These are phyloP conservation scores for Xylaria flabelliformis DNA, from an alignment of 495 filamentous ascomycete genomes.

Conservation along the genomic window DNA sequence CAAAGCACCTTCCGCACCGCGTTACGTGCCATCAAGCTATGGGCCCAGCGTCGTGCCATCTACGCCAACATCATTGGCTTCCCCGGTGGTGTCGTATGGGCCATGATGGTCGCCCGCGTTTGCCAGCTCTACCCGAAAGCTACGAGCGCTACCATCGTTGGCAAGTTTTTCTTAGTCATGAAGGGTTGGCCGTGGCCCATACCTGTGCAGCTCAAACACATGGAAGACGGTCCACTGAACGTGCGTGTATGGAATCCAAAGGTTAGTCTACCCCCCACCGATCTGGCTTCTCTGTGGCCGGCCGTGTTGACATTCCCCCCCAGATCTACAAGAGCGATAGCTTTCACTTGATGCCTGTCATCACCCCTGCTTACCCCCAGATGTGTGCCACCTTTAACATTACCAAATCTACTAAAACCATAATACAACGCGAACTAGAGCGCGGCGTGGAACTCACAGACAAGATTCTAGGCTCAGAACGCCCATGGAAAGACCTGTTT, in stretches of 20 bases:
- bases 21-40: conserved; percentile 89
- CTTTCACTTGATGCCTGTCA: conserved; percentile 93
- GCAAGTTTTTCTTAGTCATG: conserved; percentile 94
- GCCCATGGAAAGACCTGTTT: conserved; percentile 87
- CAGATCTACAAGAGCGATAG: conserved; percentile 82
- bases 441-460: conserved; percentile 79
- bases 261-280: conserved; percentile 52
- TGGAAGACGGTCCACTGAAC: conserved; percentile 81
- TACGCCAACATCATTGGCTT: conserved; percentile 96
- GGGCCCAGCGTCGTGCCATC: conserved; percentile 91
- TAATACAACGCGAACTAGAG: conserved; percentile 83
- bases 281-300: background rate
- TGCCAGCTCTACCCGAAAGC: conserved; percentile 98
- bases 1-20: conserved; percentile 86
- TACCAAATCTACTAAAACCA: conserved; percentile 78
- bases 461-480: conserved; percentile 75
- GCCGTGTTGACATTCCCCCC: conserved; percentile 24
- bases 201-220: conserved; percentile 85
- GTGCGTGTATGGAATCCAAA: conserved; percentile 94
- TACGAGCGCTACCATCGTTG: conserved; percentile 79
- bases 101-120: conserved; percentile 92
- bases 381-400: conserved; percentile 98
- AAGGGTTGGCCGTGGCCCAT: conserved; percentile 91
- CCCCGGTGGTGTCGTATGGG: conserved; percentile 96
- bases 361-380: conserved; percentile 93